Evolutionary conservation across 1,284 basidiomycete genomes (phyloP).

Genomic region (Pseudozyma flocculosa): DNA sequence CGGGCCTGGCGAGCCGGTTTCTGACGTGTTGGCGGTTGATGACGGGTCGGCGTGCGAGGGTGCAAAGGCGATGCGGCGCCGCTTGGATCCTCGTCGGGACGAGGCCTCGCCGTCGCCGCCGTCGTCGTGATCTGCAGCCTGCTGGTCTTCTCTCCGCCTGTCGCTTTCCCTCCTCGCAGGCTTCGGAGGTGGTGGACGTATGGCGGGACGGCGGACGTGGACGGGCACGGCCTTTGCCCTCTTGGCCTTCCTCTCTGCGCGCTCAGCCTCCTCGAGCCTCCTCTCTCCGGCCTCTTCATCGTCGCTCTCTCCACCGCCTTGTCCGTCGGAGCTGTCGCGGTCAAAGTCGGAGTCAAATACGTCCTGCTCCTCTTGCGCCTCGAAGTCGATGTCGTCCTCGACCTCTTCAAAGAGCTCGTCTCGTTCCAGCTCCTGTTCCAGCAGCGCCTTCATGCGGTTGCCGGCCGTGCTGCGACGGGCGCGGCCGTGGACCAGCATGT

Average conservation of each 20-base stretch:
- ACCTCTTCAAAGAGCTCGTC: slow-evolving; percentile 53
- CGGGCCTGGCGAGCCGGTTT: neutral
- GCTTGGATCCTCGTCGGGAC: slow-evolving; percentile 3
- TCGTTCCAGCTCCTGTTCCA: slow-evolving; percentile 49
- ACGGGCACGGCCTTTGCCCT: slow-evolving; percentile 8
- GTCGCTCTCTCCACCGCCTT: slow-evolving; percentile 9
- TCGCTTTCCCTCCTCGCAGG: slow-evolving; percentile 1
- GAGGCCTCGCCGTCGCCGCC: neutral
- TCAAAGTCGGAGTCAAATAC: slow-evolving; percentile 54
- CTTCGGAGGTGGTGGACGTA: neutral
- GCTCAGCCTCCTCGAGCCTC: slow-evolving; percentile 40
- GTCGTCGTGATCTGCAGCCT: neutral
- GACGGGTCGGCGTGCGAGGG: slow-evolving; percentile 7
- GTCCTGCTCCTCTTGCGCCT: slow-evolving; percentile 42
- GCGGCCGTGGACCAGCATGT: slow-evolving; percentile 30
- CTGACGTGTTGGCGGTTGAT: too few species aligned
- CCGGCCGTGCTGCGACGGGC: slow-evolving; percentile 38
- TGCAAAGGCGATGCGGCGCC: slow-evolving; percentile 26
- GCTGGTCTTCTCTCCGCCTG: too few species aligned
- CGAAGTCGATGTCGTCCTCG: slow-evolving; percentile 49
- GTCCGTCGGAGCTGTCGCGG: slow-evolving; percentile 38
- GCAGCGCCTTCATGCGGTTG: slow-evolving; percentile 47
- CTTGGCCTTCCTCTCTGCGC: slow-evolving; percentile 23
- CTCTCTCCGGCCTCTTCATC: slow-evolving; percentile 36
- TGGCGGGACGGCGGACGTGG: neutral